Base-by-base conservation (phyloP, 2,329 filamentous ascomycete species). In the Talaromyces albobiverticillius region DNA sequence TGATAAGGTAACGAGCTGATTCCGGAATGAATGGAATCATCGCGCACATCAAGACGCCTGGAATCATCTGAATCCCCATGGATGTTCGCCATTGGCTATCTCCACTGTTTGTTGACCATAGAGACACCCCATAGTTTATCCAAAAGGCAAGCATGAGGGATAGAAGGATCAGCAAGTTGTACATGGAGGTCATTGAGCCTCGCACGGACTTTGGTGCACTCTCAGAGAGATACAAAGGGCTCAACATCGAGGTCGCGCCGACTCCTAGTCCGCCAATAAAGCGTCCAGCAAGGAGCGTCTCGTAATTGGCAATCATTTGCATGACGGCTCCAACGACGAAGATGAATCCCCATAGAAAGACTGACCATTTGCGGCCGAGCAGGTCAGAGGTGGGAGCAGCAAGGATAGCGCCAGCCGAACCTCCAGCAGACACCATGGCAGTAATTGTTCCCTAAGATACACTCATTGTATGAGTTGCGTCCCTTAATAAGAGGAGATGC, bases 201-300 rank as follows among this genome's bases (percentile, higher is more conserved):
- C 72, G 67, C 14, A 76, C 64, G 7, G 68, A 69, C 48, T 72
- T 74, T 3, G 73, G 73, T 0, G 69, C 67, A 48, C 71, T 74
- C 53, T 76, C 74, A 1, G 70, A 13, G 6, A 14, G 63, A 53
- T 71, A 76, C 25, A 74, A 68, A 8, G 74, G 74, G 1, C 71
- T 70, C 40, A 75, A 52, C 66, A 74, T 72, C 14, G 67, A 72
- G 3, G 62, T 70, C 6, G 64, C 67, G 68, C 65, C 70, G 26
- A 73, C 67, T 2, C 65, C 64, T 20, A 74, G 59, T 6, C 70
- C 71, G 1, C 66, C 65, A n/a, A 74, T 61, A 34, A 72, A 61
- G 0, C 72, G 65, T 3, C 73, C 72, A 7, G 67, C 68, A 14
- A 71, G 68, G 20, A 75, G 67, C 2, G 71, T 61, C 7, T 65